Evolutionary conservation across 768 basidiomycete genomes (phyloP), one percentile per base, ranked within the genome.

Genomic region (Pleurotus citrinopileatus): DNA sequence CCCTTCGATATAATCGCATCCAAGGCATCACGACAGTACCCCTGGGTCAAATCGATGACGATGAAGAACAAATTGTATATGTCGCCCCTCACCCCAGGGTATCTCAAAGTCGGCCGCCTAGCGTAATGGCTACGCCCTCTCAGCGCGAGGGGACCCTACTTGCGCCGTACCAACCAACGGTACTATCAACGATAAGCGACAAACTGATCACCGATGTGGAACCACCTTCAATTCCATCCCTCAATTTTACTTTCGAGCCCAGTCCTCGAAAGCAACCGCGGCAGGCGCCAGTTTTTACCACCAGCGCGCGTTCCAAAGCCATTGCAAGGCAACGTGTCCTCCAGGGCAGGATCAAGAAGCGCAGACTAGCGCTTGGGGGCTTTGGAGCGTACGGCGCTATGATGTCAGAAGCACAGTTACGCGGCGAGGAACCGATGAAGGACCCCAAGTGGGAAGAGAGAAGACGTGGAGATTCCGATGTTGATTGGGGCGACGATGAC

Each of bases 1-100:
- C 34, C 12, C 23, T 36, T 2, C 29, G 37, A 37, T 51, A 29
- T 42, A 4, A 28, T 22, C 5, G 51, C 55, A 7, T 25, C 46
- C 43, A 32, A 38, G 17, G 44, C 34, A 34, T 20, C 34, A 19
- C 38, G 22, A 42, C 52, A 22, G 15, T 34, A 42, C 54, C 56
- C 5, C 53, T 54, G 45, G 48, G 28, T 42, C 27, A 50, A 13
- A 15, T 22, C n/a, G 34, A 42, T 8, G 67, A 69, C 10, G 74
- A 73, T 25, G 83, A 87, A 17, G 89, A 91, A 53, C 63, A 80
- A 3, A 90, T 91, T 52, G 88, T 91, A 8, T 91, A 91, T 61
- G 84, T 83, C 22, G 87, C 88, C 0, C 89, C 89, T 0, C 80
- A 87, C 61, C 89, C 88, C 3, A 80, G 86, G 1, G 60, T 64